Base-by-base conservation (phyloP, 2,329 filamentous ascomycete genomes). In the Diplodia corticola region DNA sequence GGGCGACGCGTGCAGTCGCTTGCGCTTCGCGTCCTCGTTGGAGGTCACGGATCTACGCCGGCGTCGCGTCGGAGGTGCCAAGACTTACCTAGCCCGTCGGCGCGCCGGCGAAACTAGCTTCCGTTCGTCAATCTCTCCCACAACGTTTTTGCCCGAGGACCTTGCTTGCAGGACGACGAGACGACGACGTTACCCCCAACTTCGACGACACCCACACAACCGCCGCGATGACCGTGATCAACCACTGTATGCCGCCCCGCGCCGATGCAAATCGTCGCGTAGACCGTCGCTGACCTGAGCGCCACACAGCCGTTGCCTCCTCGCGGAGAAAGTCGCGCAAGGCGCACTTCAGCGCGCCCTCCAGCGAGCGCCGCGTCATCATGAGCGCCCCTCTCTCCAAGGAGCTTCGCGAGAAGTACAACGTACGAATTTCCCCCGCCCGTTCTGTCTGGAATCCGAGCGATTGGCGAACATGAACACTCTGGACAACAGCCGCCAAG, bases 331-430 rank as follows among this genome's bases (percentile, higher is more conserved):
- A 99, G 92, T 95, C 92, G 85, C 92, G 95, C 84, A 97, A 97
- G 88, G 91, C 92, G 81, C 94, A 99, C 88, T 99, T 96, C 89
- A 86, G 87, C 81, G 95, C 95, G 74, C 93, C 93, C 75, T 97
- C 93, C 82, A 93, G 91, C 86, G 88, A 92, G 80, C 93, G 95
- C 84, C 92, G 95, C 81, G 87, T 90, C 77, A 97, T 97, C 86
- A 97, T 99, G 93, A 94, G 91, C 86, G 77, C 76, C 71, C 76
- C 76, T 67, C 70, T 78, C 71, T 77, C 76, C 76, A 78, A 97
- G 88, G 95, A 99, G 86, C 89, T 99, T 81, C 90, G 93, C 80
- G 93, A 97, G 85, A 95, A 99, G 89, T 91, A 99, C 91, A 96
- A 96, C 84, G 95, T 97, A 87, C 74, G 91, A 35, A 15, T 30